A percentile compares a stretch with the other conserved stretches of the same genome.
Conservation (phyloP, 1,139 yeast species). For the Trichomonascaceae sp. region DNA sequence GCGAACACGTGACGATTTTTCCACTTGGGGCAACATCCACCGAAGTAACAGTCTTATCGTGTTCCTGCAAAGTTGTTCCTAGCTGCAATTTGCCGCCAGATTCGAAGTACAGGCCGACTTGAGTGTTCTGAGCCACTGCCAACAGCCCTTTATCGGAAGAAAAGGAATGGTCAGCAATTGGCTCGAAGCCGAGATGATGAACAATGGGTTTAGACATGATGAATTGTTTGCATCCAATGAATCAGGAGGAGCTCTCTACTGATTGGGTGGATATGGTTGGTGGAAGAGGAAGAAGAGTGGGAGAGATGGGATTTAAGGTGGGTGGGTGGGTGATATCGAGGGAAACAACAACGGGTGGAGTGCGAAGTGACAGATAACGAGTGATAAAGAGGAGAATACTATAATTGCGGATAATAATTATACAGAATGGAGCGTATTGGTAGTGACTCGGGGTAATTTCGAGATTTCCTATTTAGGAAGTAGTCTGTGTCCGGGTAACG, state of each 20-base stretch:
- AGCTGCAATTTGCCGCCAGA: slow-evolving; percentile 42
- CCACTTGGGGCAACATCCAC: slow-evolving; percentile 89
- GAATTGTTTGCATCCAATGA: neutral
- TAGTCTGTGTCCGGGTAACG: too few species aligned
- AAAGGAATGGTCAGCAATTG: slow-evolving; percentile 88
- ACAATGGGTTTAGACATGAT: slow-evolving; percentile 19
- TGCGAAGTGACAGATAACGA: too few species aligned
- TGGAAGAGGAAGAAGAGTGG: neutral
- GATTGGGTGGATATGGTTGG: slow-evolving; percentile 7
- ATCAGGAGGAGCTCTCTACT: slow-evolving; percentile 32
- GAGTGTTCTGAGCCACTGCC: slow-evolving; percentile 76
- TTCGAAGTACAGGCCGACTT: slow-evolving; percentile 64
- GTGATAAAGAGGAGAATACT: too few species aligned
- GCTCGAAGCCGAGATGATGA: slow-evolving; percentile 65
- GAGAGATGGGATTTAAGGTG: neutral
- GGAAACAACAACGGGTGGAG: neutral
- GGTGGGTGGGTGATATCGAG: neutral
- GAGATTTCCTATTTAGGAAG: too few species aligned
- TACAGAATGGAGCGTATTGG: too few species aligned
- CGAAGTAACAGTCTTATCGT: slow-evolving; percentile 92
- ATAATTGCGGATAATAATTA: too few species aligned
- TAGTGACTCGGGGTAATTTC: too few species aligned
- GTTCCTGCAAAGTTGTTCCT: slow-evolving; percentile 66
- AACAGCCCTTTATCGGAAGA: slow-evolving; percentile 60
- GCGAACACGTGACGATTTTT: slow-evolving; percentile 91